Percentiles rank a stretch among this genome's conserved stretches.
phyloP scores from a whole-genome alignment of 345 rosid species.

The Ceriops tagal region DNA sequence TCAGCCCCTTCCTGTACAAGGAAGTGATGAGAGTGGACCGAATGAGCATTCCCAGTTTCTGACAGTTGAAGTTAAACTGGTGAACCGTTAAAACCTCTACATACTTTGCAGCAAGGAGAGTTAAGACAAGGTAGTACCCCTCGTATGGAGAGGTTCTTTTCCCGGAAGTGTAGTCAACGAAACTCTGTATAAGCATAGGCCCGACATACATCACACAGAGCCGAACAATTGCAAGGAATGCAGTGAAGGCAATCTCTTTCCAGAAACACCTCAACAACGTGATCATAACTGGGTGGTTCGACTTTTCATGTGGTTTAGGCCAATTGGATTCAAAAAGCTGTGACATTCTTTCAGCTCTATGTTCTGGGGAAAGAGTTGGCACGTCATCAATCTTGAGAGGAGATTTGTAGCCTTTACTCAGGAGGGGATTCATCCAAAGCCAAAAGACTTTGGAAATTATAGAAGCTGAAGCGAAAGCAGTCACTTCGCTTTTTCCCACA shows the following conservation, averaged over 20 bases:
- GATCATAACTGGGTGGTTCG: constrained; percentile 60
- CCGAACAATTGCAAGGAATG: constrained; percentile 63
- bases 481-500: constrained; percentile 41
- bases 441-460: constrained; percentile 61
- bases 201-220: constrained; percentile 77
- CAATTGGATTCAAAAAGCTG: constrained; percentile 55
- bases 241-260: constrained; percentile 74
- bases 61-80: constrained; percentile 85
- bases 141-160: constrained; percentile 67
- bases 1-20: constrained; percentile 70
- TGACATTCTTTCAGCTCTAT: constrained; percentile 73
- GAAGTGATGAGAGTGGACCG: constrained; percentile 77
- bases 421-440: constrained; percentile 92
- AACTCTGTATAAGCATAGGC: constrained; percentile 76
- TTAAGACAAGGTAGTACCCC: constrained; percentile 75
- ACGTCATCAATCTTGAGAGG: constrained; percentile 66
- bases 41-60: constrained; percentile 92
- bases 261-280: constrained; percentile 71
- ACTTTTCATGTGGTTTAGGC: constrained; percentile 70
- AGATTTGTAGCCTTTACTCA: constrained; percentile 73
- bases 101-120: constrained; percentile 69
- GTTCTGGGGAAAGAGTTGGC: constrained; percentile 70
- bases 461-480: constrained; percentile 72
- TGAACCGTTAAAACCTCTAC: constrained; percentile 71
- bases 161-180: constrained; percentile 76